phyloP scores from a whole-genome alignment of 1,139 yeast species.

The Taphrina pruni region DNA sequence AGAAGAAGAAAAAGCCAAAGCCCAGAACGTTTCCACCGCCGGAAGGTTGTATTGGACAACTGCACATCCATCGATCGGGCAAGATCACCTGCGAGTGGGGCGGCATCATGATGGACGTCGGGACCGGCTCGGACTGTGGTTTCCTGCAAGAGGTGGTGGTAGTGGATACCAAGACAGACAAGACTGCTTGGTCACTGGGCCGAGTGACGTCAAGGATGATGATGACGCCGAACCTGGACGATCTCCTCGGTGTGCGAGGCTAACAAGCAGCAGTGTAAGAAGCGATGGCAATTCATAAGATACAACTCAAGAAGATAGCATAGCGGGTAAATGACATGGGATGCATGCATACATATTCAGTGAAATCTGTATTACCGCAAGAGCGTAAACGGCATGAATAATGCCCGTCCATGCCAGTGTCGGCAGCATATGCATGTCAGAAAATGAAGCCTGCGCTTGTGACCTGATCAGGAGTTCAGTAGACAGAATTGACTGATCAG shows the following conservation, averaged over 20 bases:
- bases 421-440: no score
- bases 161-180: conserved; percentile 59
- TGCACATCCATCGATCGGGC: conserved; percentile 82
- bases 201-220: conserved; percentile 64
- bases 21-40: conserved; percentile 47
- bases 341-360: no score
- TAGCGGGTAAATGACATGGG: background rate
- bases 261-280: background rate
- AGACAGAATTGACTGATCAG: background rate
- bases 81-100: conserved; percentile 77
- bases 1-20: conserved; percentile 35
- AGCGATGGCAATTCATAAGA: background rate
- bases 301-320: background rate
- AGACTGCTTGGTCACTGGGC: conserved; percentile 65
- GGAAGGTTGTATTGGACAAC: conserved; percentile 69
- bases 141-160: conserved; percentile 77
- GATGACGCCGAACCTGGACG: conserved; percentile 57
- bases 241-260: conserved; percentile 6
- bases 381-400: no score
- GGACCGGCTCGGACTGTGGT: conserved; percentile 73
- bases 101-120: conserved; percentile 68
- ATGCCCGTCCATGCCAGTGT: no score
- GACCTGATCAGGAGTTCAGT: background rate
- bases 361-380: no score
- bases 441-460: no score